phyloP scores from a whole-genome alignment of 306 rosid genomes.

The Castanospermum australe region DNA sequence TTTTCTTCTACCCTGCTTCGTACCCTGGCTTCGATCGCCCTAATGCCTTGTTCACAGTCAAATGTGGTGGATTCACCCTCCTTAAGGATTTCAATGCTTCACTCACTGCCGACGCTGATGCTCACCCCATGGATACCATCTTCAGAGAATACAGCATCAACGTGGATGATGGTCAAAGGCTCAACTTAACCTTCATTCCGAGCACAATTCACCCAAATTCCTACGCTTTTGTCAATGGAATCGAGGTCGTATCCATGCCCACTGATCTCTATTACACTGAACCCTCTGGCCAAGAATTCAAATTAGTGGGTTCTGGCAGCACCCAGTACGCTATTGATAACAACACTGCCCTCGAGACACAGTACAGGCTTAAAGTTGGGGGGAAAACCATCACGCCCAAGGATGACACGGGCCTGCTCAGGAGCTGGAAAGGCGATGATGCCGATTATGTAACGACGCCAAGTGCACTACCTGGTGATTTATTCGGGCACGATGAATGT shows the following conservation, averaged over 20 bases:
- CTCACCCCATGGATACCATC: background rate
- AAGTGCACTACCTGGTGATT: background rate
- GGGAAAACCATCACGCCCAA: background rate
- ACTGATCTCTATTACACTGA: constrained; percentile 45
- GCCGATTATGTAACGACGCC: background rate
- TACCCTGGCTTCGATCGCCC: constrained; percentile 21
- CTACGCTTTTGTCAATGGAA: constrained; percentile 70
- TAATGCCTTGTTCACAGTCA: constrained; percentile 35
- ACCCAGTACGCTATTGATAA: background rate
- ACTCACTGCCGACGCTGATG: constrained; percentile 10
- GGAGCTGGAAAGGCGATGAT: constrained; percentile 14
- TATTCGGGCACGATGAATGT: fast-evolving
- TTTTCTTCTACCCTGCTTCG: constrained; percentile 36
- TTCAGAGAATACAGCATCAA: constrained; percentile 45
- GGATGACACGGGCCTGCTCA: constrained; percentile 31
- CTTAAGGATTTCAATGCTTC: constrained; percentile 46
- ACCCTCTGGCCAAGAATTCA: background rate
- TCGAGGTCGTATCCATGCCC: constrained; percentile 80
- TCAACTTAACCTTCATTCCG: constrained; percentile 50
- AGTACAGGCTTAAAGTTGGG: constrained; percentile 30
- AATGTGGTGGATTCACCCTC: constrained; percentile 25
- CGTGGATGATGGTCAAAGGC: constrained; percentile 21
- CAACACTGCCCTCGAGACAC: constrained; percentile 23
- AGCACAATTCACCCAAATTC: constrained; percentile 11
- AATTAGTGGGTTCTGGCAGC: background rate